Evolutionary conservation across 192 early-diverging fungal genomes (phyloP).

Genomic region (Linnemannia schmuckeri): DNA sequence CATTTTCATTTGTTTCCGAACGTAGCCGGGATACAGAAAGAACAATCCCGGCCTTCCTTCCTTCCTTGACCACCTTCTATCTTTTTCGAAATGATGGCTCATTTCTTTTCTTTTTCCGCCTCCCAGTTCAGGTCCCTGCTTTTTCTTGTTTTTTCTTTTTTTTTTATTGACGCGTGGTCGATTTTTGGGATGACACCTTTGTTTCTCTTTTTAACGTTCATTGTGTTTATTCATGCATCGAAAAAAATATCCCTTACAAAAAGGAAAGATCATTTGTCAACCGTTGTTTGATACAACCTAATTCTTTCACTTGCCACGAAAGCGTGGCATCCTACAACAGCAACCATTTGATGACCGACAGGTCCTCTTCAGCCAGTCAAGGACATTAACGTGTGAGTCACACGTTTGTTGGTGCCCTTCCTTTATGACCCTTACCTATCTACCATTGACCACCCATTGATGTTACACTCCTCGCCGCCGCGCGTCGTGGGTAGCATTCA

Average conservation of each 20-base stretch:
- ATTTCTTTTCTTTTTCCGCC: neutral
- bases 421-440: neutral
- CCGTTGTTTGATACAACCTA: neutral
- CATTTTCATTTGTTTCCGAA: conserved; percentile 9
- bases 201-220: neutral
- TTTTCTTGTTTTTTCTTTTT: no score
- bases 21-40: neutral
- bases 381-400: neutral
- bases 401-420: neutral
- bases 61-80: neutral
- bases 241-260: neutral
- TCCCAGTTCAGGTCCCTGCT: neutral
- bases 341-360: conserved; percentile 4
- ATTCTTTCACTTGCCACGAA: neutral
- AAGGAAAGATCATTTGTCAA: conserved; percentile 1
- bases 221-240: neutral
- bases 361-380: neutral
- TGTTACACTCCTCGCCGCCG: neutral
- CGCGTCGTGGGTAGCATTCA: no score
- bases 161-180: conserved; percentile 2
- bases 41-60: neutral
- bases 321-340: neutral
- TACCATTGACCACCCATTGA: neutral
- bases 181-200: neutral
- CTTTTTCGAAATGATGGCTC: neutral